Conservation (phyloP, 2,329 filamentous ascomycete species). For the Macroventuria anomochaeta region DNA sequence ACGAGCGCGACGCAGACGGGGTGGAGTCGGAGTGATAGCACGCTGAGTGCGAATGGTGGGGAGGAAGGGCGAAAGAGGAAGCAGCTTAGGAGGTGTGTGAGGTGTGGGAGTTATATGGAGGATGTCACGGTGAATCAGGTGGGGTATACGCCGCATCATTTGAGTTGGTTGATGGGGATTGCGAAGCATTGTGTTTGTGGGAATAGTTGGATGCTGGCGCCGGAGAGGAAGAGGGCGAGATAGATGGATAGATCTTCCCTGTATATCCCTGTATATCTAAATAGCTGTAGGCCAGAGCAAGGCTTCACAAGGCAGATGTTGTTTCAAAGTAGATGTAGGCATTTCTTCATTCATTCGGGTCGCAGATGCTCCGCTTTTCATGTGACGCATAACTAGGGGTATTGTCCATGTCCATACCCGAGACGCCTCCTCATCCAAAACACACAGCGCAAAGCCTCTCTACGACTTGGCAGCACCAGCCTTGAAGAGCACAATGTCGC, state of each 20-base stretch:
- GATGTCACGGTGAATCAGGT: conserved; percentile 48
- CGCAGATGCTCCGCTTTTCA: conserved; percentile 27
- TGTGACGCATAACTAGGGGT: conserved; percentile 22
- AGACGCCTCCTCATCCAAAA: conserved; percentile 4
- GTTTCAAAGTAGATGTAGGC: background rate
- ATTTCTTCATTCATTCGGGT: conserved; percentile 32
- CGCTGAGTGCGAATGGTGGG: conserved; percentile 17
- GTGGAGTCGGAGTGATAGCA: conserved; percentile 33
- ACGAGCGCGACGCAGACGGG: conserved; percentile 9
- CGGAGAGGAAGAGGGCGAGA: conserved; percentile 28
- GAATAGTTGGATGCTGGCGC: conserved; percentile 46
- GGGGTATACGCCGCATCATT: conserved; percentile 40
- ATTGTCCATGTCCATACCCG: conserved; percentile 13
- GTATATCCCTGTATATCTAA: too few species aligned
- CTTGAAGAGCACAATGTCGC: conserved; percentile 86
- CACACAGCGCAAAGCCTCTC: background rate
- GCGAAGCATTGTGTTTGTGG: conserved; percentile 50
- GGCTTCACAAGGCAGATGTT: too few species aligned
- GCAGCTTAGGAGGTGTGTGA: conserved; percentile 48
- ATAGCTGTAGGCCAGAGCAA: too few species aligned
- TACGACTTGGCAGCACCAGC: conserved; percentile 79
- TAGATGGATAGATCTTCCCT: background rate
- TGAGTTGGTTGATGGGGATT: conserved; percentile 46
- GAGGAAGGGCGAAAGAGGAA: conserved; percentile 23
- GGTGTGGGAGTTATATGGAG: conserved; percentile 57